These are phyloP conservation scores for Trichoderma citrinoviride DNA, from an alignment of 2,329 filamentous ascomycete genomes.

Conservation along the genomic window DNA sequence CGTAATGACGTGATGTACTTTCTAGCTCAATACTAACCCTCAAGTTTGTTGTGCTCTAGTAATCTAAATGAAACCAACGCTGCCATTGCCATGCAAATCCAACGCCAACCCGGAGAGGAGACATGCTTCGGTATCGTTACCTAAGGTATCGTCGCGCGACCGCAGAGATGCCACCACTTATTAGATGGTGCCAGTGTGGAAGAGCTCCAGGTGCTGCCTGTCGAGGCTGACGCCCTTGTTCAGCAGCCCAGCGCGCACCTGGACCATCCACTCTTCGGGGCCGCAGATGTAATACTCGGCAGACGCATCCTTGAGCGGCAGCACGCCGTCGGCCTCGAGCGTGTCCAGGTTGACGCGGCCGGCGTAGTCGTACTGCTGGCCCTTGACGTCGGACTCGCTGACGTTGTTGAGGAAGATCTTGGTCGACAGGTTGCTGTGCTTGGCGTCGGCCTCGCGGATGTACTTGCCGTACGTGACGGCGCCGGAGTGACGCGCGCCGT, in stretches of 20 bases:
- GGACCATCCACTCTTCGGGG: constrained; percentile 66
- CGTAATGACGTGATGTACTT: too few species aligned
- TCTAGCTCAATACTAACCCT: too few species aligned
- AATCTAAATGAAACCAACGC: neutral
- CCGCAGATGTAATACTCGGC: constrained; percentile 73
- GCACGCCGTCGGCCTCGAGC: constrained; percentile 49
- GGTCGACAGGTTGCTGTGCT: constrained; percentile 33
- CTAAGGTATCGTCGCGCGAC: neutral
- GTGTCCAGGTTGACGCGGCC: constrained; percentile 59
- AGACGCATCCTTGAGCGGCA: constrained; percentile 53
- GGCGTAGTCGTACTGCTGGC: constrained; percentile 57
- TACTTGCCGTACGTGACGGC: constrained; percentile 57
- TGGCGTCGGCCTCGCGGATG: constrained; percentile 45
- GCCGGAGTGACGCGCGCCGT: constrained; percentile 52
- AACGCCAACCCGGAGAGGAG: constrained; percentile 8
- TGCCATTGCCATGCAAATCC: neutral
- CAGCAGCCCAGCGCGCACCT: constrained; percentile 52
- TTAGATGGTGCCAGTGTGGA: constrained; percentile 51
- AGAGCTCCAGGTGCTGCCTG: constrained; percentile 65
- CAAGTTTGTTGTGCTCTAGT: too few species aligned
- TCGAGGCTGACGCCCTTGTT: constrained; percentile 54
- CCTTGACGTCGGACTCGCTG: constrained; percentile 42
- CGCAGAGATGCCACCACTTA: neutral
- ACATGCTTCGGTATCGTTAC: neutral
- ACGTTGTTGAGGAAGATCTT: constrained; percentile 59